Evolutionary conservation across 1,284 basidiomycete genomes (phyloP).

Genomic region (Austropuccinia psidii): DNA sequence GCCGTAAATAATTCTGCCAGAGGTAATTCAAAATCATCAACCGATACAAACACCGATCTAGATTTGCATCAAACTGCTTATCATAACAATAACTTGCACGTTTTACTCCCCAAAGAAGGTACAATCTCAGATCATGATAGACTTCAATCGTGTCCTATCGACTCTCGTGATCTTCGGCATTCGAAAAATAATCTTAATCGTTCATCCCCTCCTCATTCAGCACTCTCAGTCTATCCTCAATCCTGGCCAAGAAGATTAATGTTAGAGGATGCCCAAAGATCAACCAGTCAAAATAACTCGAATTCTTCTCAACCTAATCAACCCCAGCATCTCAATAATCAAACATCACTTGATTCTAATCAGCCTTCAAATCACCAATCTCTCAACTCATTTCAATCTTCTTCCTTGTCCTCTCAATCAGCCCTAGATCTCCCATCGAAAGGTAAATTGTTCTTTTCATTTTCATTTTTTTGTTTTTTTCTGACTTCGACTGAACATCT

Average conservation of each 20-base stretch:
- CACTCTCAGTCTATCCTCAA: conserved; percentile 6
- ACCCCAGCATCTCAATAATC: not conserved
- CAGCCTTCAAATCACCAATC: not conserved
- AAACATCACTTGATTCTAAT: not conserved
- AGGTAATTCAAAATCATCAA: conserved; percentile 24
- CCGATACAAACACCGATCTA: not conserved
- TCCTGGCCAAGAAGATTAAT: conserved; percentile 19
- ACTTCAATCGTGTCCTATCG: not conserved
- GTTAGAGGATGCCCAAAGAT: conserved; percentile 9
- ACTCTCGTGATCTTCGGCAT: conserved; percentile 2
- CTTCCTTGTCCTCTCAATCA: not conserved
- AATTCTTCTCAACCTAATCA: not conserved
- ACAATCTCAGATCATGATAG: not conserved
- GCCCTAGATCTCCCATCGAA: not conserved
- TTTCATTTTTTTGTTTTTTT: not conserved
- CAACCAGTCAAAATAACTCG: not conserved
- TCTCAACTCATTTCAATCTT: not conserved
- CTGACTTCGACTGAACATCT: not conserved
- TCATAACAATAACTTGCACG: not conserved
- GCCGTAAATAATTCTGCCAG: not conserved
- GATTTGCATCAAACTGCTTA: conserved; percentile 4
- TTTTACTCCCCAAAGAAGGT: conserved; percentile 11
- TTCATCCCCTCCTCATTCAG: conserved; percentile 3
- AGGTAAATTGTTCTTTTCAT: not conserved
- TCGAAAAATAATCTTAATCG: not conserved